Conservation (phyloP, 177 flowering plant species). For the Telopea speciosissima region DNA sequence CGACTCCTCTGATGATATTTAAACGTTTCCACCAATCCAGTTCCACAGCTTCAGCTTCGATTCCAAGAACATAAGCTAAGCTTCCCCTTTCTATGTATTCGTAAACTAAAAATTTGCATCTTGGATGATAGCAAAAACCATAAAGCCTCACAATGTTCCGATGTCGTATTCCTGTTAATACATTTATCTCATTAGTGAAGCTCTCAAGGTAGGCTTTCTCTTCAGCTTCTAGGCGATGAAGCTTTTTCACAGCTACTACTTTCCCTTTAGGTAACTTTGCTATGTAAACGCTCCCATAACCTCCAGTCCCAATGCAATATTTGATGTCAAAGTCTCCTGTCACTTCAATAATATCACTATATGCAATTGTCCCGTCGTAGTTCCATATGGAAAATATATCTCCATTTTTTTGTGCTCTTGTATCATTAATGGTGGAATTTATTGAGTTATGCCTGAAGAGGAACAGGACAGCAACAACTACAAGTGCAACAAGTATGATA, state of each 20-base stretch:
- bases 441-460: background rate
- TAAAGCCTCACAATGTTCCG: conserved; percentile 1
- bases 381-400: background rate
- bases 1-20: background rate
- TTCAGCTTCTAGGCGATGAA: background rate
- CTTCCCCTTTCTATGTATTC: conserved; percentile 4
- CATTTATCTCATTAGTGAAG: background rate
- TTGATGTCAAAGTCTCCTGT: conserved; percentile 4
- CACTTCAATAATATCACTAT: conserved; percentile 2
- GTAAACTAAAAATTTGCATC: background rate
- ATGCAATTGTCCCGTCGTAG: background rate
- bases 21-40: background rate
- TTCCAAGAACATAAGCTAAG: background rate
- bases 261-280: background rate
- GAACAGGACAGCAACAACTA: background rate
- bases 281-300: background rate
- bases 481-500: background rate
- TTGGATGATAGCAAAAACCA: background rate
- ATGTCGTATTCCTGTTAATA: background rate
- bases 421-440: background rate
- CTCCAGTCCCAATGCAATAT: conserved; percentile 5
- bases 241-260: background rate
- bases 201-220: background rate
- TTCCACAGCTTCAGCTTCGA: background rate
- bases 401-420: background rate